Evolutionary conservation across 441 rosid species (phyloP).

Genomic region (Populus trichocarpa): DNA sequence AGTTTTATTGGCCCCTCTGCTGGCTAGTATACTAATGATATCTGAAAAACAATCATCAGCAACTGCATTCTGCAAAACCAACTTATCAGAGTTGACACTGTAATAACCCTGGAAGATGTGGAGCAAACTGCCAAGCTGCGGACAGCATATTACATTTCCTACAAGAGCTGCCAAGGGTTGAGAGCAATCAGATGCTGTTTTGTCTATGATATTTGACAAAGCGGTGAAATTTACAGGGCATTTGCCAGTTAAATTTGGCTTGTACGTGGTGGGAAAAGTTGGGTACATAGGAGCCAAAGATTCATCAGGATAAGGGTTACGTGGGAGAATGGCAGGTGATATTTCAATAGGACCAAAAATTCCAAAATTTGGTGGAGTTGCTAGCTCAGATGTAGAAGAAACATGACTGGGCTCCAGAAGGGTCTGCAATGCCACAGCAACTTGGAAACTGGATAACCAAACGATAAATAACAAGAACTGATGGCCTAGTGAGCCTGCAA

Average conservation of each 20-base stretch:
- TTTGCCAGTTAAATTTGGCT: slow-evolving; percentile 84
- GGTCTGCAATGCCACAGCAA: slow-evolving; percentile 44
- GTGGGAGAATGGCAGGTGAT: slow-evolving; percentile 83
- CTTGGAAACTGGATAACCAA: slow-evolving; percentile 68
- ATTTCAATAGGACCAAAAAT: slow-evolving; percentile 84
- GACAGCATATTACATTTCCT: slow-evolving; percentile 93
- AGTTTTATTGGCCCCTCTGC: slow-evolving; percentile 81
- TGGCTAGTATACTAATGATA: slow-evolving; percentile 76
- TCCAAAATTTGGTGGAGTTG: slow-evolving; percentile 66
- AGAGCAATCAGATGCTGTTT: slow-evolving; percentile 86
- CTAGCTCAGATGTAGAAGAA: slow-evolving; percentile 51
- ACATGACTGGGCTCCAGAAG: slow-evolving; percentile 40
- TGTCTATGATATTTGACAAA: slow-evolving; percentile 55
- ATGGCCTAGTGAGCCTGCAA: slow-evolving; percentile 58
- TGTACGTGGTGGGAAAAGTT: slow-evolving; percentile 68
- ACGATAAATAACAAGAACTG: slow-evolving; percentile 51
- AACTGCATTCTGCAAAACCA: slow-evolving; percentile 62
- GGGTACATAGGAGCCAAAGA: slow-evolving; percentile 84
- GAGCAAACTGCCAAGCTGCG: slow-evolving; percentile 81
- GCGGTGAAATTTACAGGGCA: slow-evolving; percentile 87
- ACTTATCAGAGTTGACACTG: slow-evolving; percentile 51
- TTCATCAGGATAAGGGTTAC: slow-evolving; percentile 47
- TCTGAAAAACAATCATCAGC: slow-evolving; percentile 97
- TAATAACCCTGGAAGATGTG: slow-evolving; percentile 78
- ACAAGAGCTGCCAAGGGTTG: slow-evolving; percentile 74